phyloP scores from a whole-genome alignment of 164 flowering plant genomes.

The Protea cynaroides region DNA sequence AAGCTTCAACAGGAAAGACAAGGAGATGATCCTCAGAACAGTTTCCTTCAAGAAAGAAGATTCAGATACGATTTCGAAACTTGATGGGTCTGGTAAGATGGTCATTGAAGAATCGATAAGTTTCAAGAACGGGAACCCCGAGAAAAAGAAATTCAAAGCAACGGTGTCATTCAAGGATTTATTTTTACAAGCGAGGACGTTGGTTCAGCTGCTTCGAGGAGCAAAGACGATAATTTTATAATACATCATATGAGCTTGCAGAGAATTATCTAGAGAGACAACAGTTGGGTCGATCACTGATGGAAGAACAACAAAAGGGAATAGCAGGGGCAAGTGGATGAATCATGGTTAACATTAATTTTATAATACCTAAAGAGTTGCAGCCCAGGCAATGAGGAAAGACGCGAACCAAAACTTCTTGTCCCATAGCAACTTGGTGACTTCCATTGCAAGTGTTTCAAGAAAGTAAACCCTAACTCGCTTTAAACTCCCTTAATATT shows the following conservation, averaged over 20 bases:
- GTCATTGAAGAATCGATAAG: constrained; percentile 29
- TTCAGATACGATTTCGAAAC: constrained; percentile 11
- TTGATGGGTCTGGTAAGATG: constrained; percentile 16
- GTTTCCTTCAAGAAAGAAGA: constrained; percentile 29
- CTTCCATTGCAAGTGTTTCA: no score
- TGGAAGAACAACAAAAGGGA: background rate
- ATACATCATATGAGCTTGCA: constrained; percentile 72
- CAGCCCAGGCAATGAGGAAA: constrained; percentile 77
- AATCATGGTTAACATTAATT: background rate
- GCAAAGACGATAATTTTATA: constrained; percentile 5
- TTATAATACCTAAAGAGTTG: constrained; percentile 65
- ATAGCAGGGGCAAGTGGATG: background rate
- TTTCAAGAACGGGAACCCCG: constrained; percentile 33
- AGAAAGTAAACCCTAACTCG: no score
- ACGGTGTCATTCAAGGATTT: constrained; percentile 23
- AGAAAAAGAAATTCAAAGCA: constrained; percentile 13
- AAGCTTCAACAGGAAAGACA: constrained; percentile 22
- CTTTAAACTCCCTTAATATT: no score
- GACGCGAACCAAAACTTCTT: constrained; percentile 86
- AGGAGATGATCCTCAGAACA: constrained; percentile 22
- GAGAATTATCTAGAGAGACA: no score
- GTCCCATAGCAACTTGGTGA: constrained; percentile 45
- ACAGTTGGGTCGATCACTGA: no score
- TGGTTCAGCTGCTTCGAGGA: constrained; percentile 1
- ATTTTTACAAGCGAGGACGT: constrained; percentile 2